These are phyloP conservation scores for Colletotrichum eleusines DNA, from an alignment of 2,329 filamentous ascomycete genomes.

Conservation along the genomic window DNA sequence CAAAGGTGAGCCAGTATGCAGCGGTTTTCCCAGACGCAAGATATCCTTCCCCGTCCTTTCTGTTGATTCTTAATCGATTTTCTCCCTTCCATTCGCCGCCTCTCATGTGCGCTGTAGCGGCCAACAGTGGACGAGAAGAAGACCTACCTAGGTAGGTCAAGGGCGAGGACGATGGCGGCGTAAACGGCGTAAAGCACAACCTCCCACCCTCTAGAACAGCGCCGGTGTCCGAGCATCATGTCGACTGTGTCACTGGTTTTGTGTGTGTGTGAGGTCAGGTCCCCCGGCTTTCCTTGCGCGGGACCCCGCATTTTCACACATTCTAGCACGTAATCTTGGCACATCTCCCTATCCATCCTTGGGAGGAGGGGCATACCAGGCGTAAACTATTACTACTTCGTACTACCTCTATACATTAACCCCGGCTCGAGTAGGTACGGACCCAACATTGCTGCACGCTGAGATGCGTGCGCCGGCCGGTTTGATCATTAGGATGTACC, in stretches of 20 bases:
- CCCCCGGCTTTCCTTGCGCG: conserved; percentile 25
- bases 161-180: conserved; percentile 15
- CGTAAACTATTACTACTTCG: not conserved
- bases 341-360: conserved; percentile 2
- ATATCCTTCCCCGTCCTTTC: not conserved
- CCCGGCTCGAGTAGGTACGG: conserved; percentile 6
- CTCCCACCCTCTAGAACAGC: not conserved
- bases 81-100: not conserved
- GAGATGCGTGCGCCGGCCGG: conserved; percentile 1
- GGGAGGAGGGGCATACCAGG: not conserved
- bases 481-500: conserved; percentile 22
- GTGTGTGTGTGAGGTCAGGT: conserved; percentile 27
- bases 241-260: not conserved
- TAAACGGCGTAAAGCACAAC: conserved; percentile 37
- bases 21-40: not conserved
- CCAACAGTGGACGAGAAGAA: too few species aligned
- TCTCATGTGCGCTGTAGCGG: not conserved
- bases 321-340: conserved; percentile 35
- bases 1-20: not conserved
- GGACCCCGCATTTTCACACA: conserved; percentile 31
- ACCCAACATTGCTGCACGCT: conserved; percentile 1
- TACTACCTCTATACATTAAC: not conserved
- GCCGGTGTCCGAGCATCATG: not conserved
- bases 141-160: not conserved
- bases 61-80: not conserved